Evolutionary conservation across 306 rosid genomes (phyloP), one percentile per base, ranked within the genome.

Genomic region (Castanea mollissima): DNA sequence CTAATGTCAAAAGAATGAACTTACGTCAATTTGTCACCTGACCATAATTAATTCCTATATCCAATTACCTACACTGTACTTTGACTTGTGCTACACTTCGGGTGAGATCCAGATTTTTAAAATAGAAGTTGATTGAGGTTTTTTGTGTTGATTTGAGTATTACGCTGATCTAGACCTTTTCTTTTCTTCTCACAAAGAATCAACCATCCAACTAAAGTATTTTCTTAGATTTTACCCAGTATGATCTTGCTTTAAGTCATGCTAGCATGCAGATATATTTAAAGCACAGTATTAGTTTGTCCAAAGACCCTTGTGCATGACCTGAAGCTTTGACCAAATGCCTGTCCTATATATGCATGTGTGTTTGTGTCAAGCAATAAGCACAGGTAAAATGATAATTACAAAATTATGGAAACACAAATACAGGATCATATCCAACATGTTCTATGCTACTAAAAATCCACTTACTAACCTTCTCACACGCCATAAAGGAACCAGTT

Each of bases 381-480:
- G 55, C 18, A 54, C 52, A 73, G 31, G 69, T 21, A 64, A 54
- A 31, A 74, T 54, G 46, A n/a, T 52, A 27, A 78, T 38, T 31
- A 34, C 34, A 23, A 49, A n/a, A 73, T 49, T 49, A 10, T 0
- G 41, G 31, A 73, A 16, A 49, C 54, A 31, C 25, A 54, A 72
- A 62, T 20, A 31, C 23, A 59, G 51, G 73, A 34, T 6, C 74
- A 67, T 25, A 65, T 4, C 54, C 54, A 49, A 38, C 5, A 14
- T 59, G 21, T 20, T 27, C 12, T 5, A 31, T n/a, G 4, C 63
- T 72, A 56, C 35, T 55, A 55, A 23, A 59, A 71, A 68, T 56
- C 32, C 57, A 29, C 58, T 35, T 25, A 87, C 92, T 51, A 70
- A 95, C 99, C 98, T 96, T 96, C 82, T 89, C 98, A 87, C 99